Base-by-base conservation (phyloP, 148 eudicot species). In the Rhododendron vialii region DNA sequence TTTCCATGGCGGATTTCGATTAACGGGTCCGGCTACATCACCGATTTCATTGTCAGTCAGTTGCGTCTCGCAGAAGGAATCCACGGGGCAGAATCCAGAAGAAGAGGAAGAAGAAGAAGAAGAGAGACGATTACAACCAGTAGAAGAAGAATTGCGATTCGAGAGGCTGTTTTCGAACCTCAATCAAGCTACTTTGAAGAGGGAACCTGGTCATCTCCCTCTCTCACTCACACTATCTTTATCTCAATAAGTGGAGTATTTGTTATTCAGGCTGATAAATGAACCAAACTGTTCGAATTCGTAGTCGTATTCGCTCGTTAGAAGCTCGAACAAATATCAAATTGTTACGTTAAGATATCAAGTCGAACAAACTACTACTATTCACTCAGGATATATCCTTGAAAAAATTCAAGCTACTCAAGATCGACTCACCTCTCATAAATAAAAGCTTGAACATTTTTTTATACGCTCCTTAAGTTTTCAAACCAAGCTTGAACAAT, bases 81-180 rank as follows among this genome's bases (percentile, higher is more conserved):
- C 89, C 35, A 87, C 90, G 61, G 86, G 85, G 84, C 88, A 89
- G 71, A 45, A 20, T 22, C 61, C 36, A 80, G 35, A 83, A 71
- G 75, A 82, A 50, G 87, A 74, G 71, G 75, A 57, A 10, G 81
- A 41, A 79, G 36, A 28, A 69, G 76, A 71, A 71, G 76, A 33
- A 30, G 15, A 28, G 35, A 15, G 15, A 71, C 38, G 15, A 71
- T 14, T 30, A 30, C 7, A 33, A 13, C 20, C 20, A 33, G 71
- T 77, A 51, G 87, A 88, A 82, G 76, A 88, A 80, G 76, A 67
- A 20, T 89, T 86, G 80, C 91, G 87, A 47, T 89, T 94, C 75
- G 96, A 94, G 86, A 95, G 95, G 92, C 92, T 95, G 74, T 95
- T 95, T 87, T 96, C 98, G 7, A 96, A 95, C 83, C 94, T 96